Conservation (phyloP, 2,329 filamentous ascomycete genomes). For the Cercospora janseana region DNA sequence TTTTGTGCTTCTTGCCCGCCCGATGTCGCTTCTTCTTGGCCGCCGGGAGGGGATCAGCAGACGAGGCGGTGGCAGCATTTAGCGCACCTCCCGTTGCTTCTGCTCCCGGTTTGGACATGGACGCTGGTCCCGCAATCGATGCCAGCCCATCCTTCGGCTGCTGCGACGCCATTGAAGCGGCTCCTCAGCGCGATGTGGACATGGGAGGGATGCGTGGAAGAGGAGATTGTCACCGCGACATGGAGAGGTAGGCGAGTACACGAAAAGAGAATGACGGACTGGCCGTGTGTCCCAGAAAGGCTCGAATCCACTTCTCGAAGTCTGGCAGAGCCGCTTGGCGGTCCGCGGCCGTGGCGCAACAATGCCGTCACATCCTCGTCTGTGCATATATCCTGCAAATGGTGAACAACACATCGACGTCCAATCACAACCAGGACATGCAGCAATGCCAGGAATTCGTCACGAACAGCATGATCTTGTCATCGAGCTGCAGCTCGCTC, state of each 20-base stretch:
- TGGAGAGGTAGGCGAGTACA: neutral
- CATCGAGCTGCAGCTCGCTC: neutral
- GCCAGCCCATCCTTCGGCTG: constrained; percentile 8
- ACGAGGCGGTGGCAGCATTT: constrained; percentile 1
- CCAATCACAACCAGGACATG: no score
- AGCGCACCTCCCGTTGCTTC: neutral
- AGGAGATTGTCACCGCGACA: constrained; percentile 1
- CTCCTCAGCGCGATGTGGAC: neutral
- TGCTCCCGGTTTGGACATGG: constrained; percentile 18
- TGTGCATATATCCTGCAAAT: neutral
- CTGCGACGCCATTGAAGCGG: constrained; percentile 7
- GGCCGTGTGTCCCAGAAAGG: neutral
- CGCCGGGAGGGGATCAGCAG: constrained; percentile 8
- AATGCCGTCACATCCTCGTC: constrained; percentile 1
- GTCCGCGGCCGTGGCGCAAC: neutral
- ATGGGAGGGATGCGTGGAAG: neutral
- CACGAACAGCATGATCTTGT: neutral
- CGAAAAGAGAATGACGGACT: neutral
- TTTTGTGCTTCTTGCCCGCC: constrained; percentile 59
- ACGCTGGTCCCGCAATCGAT: constrained; percentile 15
- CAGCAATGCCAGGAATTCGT: neutral
- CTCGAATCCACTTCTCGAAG: constrained; percentile 3
- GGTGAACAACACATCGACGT: no score
- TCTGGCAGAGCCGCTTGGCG: constrained; percentile 6
- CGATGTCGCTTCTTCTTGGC: constrained; percentile 29